Evolutionary conservation across 73 alveolate species (phyloP).

Genomic region (Paramecium primaurelia): DNA sequence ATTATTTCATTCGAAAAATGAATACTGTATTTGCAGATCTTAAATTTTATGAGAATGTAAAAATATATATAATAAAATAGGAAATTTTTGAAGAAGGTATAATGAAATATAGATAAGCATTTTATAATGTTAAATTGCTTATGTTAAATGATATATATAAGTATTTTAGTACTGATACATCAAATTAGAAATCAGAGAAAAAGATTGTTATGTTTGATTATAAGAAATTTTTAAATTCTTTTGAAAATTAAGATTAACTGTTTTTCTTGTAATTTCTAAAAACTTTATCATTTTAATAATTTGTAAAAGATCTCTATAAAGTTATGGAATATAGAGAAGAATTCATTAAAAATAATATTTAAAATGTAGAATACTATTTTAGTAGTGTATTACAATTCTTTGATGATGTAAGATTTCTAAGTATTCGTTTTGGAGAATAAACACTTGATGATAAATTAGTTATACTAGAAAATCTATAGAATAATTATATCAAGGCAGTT

Average conservation of each 20-base stretch:
- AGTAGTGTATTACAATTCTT: background rate
- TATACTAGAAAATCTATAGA: background rate
- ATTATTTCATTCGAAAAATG: slow-evolving; percentile 3
- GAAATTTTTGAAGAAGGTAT: slow-evolving; percentile 40
- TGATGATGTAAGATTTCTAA: slow-evolving; percentile 37
- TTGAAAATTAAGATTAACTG: background rate
- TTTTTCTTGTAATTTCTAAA: slow-evolving; percentile 20
- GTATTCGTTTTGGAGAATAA: background rate
- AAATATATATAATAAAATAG: background rate
- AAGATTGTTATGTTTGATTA: slow-evolving; percentile 44
- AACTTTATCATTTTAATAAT: slow-evolving; percentile 16
- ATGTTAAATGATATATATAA: slow-evolving; percentile 29
- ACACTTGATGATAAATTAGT: slow-evolving; percentile 27
- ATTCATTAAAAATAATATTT: background rate
- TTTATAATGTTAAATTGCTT: slow-evolving; percentile 10
- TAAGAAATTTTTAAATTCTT: slow-evolving; percentile 4
- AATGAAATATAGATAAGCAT: slow-evolving; percentile 9
- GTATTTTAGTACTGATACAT: background rate
- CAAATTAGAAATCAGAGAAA: background rate
- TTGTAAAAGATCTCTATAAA: slow-evolving; percentile 44
- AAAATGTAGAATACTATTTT: background rate
- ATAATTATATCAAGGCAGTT: slow-evolving; percentile 13
- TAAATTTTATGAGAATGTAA: slow-evolving; percentile 32
- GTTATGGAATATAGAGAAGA: slow-evolving; percentile 49
- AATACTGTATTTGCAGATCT: slow-evolving; percentile 47